Conservation (phyloP, 768 basidiomycete genomes). For the Mycena latifolia region DNA sequence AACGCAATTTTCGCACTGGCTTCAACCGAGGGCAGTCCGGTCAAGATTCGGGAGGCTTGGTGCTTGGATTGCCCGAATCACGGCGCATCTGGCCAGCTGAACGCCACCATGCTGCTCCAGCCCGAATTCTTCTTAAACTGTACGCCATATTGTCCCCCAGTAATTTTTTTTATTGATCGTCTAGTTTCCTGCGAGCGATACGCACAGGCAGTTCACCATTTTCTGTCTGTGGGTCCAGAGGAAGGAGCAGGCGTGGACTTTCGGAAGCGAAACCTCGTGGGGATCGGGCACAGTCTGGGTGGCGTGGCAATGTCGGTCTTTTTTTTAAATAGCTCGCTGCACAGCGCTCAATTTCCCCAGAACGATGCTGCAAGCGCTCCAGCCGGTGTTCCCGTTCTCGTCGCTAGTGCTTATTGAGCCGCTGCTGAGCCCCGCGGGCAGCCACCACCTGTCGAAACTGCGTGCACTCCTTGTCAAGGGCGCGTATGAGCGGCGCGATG, state of each 20-base stretch:
- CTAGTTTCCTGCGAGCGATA: slow-evolving; percentile 76
- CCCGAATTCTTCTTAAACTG: slow-evolving; percentile 61
- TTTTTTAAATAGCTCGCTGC: background rate
- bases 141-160: slow-evolving; percentile 43
- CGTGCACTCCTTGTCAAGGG: slow-evolving; percentile 56
- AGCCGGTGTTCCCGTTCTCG: slow-evolving; percentile 58
- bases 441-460: slow-evolving; percentile 55
- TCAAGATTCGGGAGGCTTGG: slow-evolving; percentile 71
- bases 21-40: slow-evolving; percentile 30
- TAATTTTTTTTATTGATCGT: background rate
- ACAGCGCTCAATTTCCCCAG: slow-evolving; percentile 45
- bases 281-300: slow-evolving; percentile 78
- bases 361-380: slow-evolving; percentile 63
- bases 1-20: slow-evolving; percentile 58
- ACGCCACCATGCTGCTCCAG: slow-evolving; percentile 58
- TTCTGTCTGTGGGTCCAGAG: slow-evolving; percentile 58
- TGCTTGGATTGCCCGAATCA: slow-evolving; percentile 81
- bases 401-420: slow-evolving; percentile 75
- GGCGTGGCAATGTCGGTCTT: slow-evolving; percentile 70
- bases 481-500: slow-evolving; percentile 63
- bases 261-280: slow-evolving; percentile 62
- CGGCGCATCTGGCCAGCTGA: slow-evolving; percentile 69
- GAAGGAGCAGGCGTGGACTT: slow-evolving; percentile 61
- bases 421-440: slow-evolving; percentile 66
- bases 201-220: slow-evolving; percentile 68